Conservation (phyloP, 371 early-diverging fungal genomes). For the Actinomucor elegans region DNA sequence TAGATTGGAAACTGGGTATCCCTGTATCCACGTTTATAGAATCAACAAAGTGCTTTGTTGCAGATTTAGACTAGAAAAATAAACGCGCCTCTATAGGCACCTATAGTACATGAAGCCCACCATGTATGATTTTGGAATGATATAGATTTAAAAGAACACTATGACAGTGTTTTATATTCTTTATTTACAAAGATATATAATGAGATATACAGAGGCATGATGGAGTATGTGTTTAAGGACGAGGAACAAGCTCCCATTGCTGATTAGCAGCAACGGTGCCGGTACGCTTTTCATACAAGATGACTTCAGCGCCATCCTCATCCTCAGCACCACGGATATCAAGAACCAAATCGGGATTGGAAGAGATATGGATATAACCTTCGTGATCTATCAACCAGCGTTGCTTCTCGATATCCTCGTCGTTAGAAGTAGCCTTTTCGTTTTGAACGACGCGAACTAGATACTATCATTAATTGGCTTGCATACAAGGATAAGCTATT, state of each 20-base stretch:
- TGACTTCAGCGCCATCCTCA: constrained; percentile 29
- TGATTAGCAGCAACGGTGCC: constrained; percentile 28
- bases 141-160: no score
- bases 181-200: no score
- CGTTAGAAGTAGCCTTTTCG: constrained; percentile 3
- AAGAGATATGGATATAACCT: constrained; percentile 55
- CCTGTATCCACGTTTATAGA: constrained; percentile 67
- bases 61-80: constrained; percentile 53
- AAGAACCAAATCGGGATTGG: constrained; percentile 23
- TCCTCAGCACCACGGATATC: constrained; percentile 35
- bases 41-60: constrained; percentile 55
- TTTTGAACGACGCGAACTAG: constrained; percentile 24
- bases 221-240: no score
- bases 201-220: no score
- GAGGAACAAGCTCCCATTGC: constrained; percentile 20
- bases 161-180: no score
- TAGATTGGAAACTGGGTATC: constrained; percentile 85
- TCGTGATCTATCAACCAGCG: constrained; percentile 74
- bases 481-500: neutral
- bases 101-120: no score
- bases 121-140: no score
- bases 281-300: constrained; percentile 26
- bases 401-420: constrained; percentile 75
- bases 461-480: neutral
- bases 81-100: no score